Percentiles rank a stretch among this genome's conserved stretches.
Evolutionary conservation across 768 basidiomycete genomes (phyloP).

Genomic region (Termitomyces sp.): DNA sequence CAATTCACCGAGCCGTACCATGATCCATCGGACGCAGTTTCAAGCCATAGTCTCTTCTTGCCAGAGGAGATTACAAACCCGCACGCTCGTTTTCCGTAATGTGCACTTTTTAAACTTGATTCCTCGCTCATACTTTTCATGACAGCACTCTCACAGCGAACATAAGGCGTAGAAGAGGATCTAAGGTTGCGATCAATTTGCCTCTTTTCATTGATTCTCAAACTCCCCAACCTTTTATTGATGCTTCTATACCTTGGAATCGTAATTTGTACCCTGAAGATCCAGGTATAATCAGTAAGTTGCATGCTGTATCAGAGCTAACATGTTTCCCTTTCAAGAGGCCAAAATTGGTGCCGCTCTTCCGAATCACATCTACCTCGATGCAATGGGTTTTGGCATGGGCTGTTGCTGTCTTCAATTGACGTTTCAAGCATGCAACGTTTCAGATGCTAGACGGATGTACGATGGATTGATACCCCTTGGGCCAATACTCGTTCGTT

Average conservation of each 20-base stretch:
- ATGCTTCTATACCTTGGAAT: slow-evolving; percentile 88
- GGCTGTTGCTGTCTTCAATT: slow-evolving; percentile 97
- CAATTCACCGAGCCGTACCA: slow-evolving; percentile 90
- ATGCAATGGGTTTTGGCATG: slow-evolving; percentile 99
- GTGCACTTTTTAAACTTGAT: slow-evolving; percentile 7
- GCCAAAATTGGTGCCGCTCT: slow-evolving; percentile 87
- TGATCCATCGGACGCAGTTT: slow-evolving; percentile 67
- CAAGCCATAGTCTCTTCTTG: slow-evolving; percentile 91
- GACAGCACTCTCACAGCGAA: slow-evolving; percentile 94
- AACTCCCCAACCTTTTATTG: slow-evolving; percentile 86
- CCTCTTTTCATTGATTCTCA: slow-evolving; percentile 86
- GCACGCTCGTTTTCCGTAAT: slow-evolving; percentile 93
- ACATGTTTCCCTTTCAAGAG: slow-evolving; percentile 38
- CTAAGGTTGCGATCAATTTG: slow-evolving; percentile 93
- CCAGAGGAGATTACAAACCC: slow-evolving; percentile 96
- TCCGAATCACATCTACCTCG: slow-evolving; percentile 90
- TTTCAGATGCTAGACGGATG: slow-evolving; percentile 84
- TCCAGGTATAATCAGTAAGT: slow-evolving; percentile 44
- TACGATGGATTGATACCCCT: slow-evolving; percentile 97
- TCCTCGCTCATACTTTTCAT: slow-evolving; percentile 9
- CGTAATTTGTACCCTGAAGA: slow-evolving; percentile 82
- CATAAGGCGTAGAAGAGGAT: slow-evolving; percentile 83
- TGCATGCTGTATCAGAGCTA: slow-evolving; percentile 4
- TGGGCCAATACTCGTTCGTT: slow-evolving; percentile 85
- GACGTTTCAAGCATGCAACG: slow-evolving; percentile 95